phyloP scores from a whole-genome alignment of 495 filamentous ascomycete genomes.

The Trichoderma asperelloides region DNA sequence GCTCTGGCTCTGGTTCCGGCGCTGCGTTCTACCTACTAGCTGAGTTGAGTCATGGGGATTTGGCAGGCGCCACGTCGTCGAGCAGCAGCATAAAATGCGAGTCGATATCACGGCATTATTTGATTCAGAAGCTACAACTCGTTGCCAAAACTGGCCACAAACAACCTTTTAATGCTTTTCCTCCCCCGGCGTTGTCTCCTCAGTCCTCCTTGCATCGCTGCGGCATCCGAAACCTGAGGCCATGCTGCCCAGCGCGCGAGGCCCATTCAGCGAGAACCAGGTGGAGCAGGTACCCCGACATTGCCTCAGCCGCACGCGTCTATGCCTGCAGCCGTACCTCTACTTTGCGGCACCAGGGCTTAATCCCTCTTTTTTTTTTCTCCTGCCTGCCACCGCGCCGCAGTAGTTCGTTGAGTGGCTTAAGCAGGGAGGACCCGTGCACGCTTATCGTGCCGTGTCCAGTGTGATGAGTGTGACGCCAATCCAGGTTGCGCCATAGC shows the following conservation, averaged over 20 bases:
- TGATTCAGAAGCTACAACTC: too few species aligned
- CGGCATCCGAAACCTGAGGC: constrained; percentile 1
- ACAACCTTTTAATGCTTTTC: not conserved
- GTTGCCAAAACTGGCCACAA: not conserved
- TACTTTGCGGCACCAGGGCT: not conserved
- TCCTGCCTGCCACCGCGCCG: not conserved
- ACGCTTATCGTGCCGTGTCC: not conserved
- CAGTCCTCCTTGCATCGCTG: not conserved
- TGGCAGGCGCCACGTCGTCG: too few species aligned
- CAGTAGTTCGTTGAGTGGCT: not conserved
- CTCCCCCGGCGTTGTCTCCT: not conserved
- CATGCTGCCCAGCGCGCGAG: not conserved
- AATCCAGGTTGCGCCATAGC: not conserved
- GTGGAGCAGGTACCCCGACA: not conserved
- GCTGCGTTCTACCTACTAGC: not conserved
- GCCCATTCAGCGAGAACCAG: not conserved
- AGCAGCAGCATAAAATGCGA: not conserved
- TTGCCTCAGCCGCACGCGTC: constrained; percentile 4
- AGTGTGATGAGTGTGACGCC: not conserved
- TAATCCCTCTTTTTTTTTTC: not conserved
- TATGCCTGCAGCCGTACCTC: not conserved
- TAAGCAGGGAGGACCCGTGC: not conserved
- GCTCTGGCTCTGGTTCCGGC: not conserved
- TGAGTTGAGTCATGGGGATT: not conserved
- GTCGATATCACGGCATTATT: too few species aligned